Conservation (phyloP, 2,329 filamentous ascomycete species). For the Lachnellula suecica region DNA sequence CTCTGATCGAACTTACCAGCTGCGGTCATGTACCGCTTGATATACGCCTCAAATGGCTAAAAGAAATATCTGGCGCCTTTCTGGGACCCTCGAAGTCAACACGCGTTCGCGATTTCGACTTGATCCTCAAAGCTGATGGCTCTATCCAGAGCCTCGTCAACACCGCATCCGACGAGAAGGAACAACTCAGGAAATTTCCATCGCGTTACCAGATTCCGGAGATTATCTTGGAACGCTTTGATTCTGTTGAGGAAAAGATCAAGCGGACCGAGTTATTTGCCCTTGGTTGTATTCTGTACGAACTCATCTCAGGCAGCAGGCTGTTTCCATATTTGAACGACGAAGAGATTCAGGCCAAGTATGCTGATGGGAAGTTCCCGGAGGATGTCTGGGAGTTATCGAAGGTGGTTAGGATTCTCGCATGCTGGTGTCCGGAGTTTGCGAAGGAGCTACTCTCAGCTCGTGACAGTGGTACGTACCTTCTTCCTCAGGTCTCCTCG, state of each 20-base stretch:
- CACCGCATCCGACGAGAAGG: not conserved
- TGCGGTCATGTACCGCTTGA: not conserved
- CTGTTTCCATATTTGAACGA: constrained; percentile 1
- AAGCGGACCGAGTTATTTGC: constrained; percentile 18
- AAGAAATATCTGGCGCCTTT: constrained; percentile 5
- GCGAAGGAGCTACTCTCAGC: constrained; percentile 12
- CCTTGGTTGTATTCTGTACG: constrained; percentile 15
- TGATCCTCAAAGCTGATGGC: constrained; percentile 14
- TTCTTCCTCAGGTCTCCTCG: not conserved
- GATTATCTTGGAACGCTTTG: constrained; percentile 1
- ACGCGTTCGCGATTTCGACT: constrained; percentile 15
- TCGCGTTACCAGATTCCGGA: constrained; percentile 13
- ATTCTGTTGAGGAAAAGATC: constrained; percentile 11
- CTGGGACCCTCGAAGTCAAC: not conserved
- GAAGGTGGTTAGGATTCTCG: constrained; percentile 14
- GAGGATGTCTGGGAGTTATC: constrained; percentile 17
- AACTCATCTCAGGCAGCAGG: constrained; percentile 14
- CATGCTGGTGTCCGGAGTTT: constrained; percentile 18
- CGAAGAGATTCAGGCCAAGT: constrained; percentile 4
- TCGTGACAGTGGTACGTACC: constrained; percentile 3
- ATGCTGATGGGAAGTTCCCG: constrained; percentile 15
- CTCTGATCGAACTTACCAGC: constrained; percentile 1
- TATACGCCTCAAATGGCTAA: constrained; percentile 10
- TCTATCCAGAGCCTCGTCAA: constrained; percentile 9
- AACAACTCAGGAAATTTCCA: constrained; percentile 12